These are phyloP conservation scores for Chlorophyllum brunneum DNA, from an alignment of 768 basidiomycete species.

Conservation along the genomic window DNA sequence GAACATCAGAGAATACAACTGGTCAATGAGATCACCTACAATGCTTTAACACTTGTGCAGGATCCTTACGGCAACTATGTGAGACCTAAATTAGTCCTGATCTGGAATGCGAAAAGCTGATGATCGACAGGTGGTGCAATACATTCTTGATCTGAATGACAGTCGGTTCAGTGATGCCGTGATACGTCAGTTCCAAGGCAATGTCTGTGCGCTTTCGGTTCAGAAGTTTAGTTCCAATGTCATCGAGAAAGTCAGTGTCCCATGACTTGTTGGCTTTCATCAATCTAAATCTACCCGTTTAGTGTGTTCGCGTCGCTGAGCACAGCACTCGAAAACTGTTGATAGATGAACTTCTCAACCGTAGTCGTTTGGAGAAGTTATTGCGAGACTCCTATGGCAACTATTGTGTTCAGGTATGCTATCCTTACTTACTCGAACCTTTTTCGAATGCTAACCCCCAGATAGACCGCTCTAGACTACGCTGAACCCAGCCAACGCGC, in stretches of 20 bases:
- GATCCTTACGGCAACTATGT: conserved; percentile 95
- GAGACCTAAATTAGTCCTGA: conserved; percentile 24
- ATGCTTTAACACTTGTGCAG: conserved; percentile 95
- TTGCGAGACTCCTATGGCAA: conserved; percentile 96
- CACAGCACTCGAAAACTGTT: conserved; percentile 90
- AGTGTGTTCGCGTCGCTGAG: conserved; percentile 93
- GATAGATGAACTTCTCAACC: conserved; percentile 93
- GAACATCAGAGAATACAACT: conserved; percentile 93
- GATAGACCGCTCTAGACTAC: conserved; percentile 92
- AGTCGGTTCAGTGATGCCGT: conserved; percentile 97
- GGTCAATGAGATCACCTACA: conserved; percentile 98
- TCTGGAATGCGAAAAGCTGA: conserved; percentile 4
- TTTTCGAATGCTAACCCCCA: conserved; percentile 1
- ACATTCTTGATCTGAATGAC: conserved; percentile 97
- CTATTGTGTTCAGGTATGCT: conserved; percentile 83
- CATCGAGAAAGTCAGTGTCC: conserved; percentile 76
- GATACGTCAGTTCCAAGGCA: conserved; percentile 95
- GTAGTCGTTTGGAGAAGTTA: conserved; percentile 91
- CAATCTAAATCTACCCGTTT: not conserved
- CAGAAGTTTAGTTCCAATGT: conserved; percentile 99
- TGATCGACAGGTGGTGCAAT: conserved; percentile 81
- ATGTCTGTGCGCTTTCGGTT: conserved; percentile 95
- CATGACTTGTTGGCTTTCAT: not conserved
- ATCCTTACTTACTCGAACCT: not conserved
- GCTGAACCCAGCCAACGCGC: conserved; percentile 92